These are phyloP conservation scores for Rhodotorula babjevae DNA, from an alignment of 768 basidiomycete species.

Conservation along the genomic window DNA sequence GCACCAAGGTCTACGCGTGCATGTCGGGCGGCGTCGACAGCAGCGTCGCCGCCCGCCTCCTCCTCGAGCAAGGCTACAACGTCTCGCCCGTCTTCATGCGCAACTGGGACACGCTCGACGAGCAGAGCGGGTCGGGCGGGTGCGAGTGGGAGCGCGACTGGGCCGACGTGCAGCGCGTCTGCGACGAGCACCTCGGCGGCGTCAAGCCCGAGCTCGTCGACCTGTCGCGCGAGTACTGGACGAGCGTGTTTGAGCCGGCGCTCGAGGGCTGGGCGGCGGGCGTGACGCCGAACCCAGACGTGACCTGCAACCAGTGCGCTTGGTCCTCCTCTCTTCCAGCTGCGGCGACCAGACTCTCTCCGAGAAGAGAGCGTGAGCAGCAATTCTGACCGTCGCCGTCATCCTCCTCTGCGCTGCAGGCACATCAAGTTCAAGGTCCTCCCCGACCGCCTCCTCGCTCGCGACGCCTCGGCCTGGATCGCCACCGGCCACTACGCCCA, in stretches of 20 bases:
- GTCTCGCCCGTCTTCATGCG: constrained; percentile 79
- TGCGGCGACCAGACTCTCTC: background rate
- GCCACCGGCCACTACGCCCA: constrained; percentile 89
- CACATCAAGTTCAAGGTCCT: constrained; percentile 89
- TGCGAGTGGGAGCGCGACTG: constrained; percentile 97
- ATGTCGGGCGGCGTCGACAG: constrained; percentile 98
- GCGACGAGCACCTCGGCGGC: constrained; percentile 60
- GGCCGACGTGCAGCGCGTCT: constrained; percentile 80
- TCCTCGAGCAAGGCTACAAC: constrained; percentile 60
- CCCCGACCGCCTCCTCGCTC: constrained; percentile 57
- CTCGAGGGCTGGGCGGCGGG: constrained; percentile 71
- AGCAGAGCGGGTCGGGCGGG: constrained; percentile 68
- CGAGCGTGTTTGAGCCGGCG: constrained; percentile 80
- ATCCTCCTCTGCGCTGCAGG: constrained; percentile 48
- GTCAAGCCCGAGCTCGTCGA: constrained; percentile 72
- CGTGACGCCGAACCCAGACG: constrained; percentile 84
- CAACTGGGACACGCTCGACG: constrained; percentile 88
- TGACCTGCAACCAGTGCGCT: constrained; percentile 77
- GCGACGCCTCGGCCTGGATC: constrained; percentile 54
- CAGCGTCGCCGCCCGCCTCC: constrained; percentile 73
- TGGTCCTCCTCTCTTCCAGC: no score
- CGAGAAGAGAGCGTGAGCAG: background rate
- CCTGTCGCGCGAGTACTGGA: constrained; percentile 87
- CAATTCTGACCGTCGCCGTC: background rate
- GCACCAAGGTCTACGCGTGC: constrained; percentile 63